Evolutionary conservation across 306 rosid species (phyloP).

Genomic region (Medicago lupulina): DNA sequence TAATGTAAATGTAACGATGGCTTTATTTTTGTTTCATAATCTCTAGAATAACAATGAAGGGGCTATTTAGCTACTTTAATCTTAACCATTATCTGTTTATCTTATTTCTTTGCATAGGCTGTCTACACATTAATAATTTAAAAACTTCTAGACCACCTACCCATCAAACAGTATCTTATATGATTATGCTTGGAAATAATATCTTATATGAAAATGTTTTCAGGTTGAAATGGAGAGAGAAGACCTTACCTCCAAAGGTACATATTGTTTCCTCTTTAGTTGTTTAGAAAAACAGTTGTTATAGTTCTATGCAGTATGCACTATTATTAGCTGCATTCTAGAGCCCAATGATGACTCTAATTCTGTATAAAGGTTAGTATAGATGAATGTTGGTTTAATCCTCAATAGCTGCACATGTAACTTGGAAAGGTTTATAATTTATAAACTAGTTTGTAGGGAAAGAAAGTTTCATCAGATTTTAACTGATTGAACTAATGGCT

Average conservation of each 20-base stretch:
- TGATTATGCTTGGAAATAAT: background rate
- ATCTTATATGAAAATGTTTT: slow-evolving; percentile 5
- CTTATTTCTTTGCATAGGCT: background rate
- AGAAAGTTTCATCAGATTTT: slow-evolving; percentile 23
- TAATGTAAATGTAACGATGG: background rate
- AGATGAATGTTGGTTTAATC: slow-evolving; percentile 35
- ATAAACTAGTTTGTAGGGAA: slow-evolving; percentile 39
- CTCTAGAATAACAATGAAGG: slow-evolving; percentile 2
- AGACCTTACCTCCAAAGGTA: slow-evolving; percentile 40
- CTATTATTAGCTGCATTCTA: slow-evolving; percentile 42
- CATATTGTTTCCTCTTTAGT: slow-evolving; percentile 48
- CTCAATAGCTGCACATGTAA: slow-evolving; percentile 41
- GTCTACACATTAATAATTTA: background rate
- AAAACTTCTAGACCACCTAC: slow-evolving; percentile 23
- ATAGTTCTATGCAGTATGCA: slow-evolving; percentile 40
- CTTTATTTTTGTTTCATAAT: background rate
- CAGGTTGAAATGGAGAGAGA: slow-evolving; percentile 50
- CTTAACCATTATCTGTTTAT: background rate
- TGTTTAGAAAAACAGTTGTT: slow-evolving; percentile 36
- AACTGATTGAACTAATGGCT: slow-evolving; percentile 38
- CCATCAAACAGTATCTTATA: slow-evolving; percentile 5
- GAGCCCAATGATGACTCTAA: slow-evolving; percentile 37
- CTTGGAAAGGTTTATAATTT: slow-evolving; percentile 39
- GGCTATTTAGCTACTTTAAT: slow-evolving; percentile 26
- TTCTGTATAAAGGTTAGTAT: slow-evolving; percentile 32